Evolutionary conservation across 257 asterid genomes (phyloP).

Genomic region (Vinca minor): DNA sequence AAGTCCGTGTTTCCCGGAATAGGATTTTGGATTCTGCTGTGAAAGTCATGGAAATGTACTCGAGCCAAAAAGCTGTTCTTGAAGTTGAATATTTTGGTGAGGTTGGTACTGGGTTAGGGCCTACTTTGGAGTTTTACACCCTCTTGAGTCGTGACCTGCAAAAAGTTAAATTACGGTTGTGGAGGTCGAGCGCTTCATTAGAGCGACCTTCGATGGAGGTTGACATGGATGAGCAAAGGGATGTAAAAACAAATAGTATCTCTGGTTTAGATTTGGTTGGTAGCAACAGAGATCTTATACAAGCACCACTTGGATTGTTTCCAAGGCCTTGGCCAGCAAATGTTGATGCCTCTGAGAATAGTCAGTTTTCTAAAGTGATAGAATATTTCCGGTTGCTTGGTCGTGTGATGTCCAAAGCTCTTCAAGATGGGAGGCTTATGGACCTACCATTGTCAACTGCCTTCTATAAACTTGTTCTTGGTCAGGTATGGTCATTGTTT

Average conservation of each 20-base stretch:
- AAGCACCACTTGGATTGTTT: conserved; percentile 85
- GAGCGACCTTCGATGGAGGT: conserved; percentile 47
- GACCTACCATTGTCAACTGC: conserved; percentile 84
- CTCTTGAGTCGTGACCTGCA: conserved; percentile 93
- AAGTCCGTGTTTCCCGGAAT: conserved; percentile 93
- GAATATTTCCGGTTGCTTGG: conserved; percentile 86
- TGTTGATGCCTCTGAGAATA: conserved; percentile 58
- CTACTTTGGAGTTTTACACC: conserved; percentile 93
- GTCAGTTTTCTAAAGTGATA: conserved; percentile 51
- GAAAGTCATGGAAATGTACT: conserved; percentile 97
- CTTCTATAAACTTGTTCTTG: conserved; percentile 76
- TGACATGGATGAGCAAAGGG: conserved; percentile 30
- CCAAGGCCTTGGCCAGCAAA: conserved; percentile 83
- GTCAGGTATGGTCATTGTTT: conserved; percentile 47
- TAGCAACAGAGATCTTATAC: conserved; percentile 46
- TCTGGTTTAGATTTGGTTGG: conserved; percentile 16
- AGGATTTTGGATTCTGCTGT: conserved; percentile 92
- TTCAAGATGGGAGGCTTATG: conserved; percentile 96
- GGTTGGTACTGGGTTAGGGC: conserved; percentile 99
- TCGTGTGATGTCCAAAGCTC: conserved; percentile 94
- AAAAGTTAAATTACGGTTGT: conserved; percentile 72
- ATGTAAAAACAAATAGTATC: conserved; percentile 16
- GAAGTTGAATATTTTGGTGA: conserved; percentile 99
- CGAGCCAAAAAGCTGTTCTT: conserved; percentile 95
- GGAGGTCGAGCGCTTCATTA: conserved; percentile 53